Percentiles rank a stretch among this genome's conserved stretches.
These are phyloP conservation scores for Gossypium laxum DNA, from an alignment of 441 rosid species.

Conservation along the genomic window DNA sequence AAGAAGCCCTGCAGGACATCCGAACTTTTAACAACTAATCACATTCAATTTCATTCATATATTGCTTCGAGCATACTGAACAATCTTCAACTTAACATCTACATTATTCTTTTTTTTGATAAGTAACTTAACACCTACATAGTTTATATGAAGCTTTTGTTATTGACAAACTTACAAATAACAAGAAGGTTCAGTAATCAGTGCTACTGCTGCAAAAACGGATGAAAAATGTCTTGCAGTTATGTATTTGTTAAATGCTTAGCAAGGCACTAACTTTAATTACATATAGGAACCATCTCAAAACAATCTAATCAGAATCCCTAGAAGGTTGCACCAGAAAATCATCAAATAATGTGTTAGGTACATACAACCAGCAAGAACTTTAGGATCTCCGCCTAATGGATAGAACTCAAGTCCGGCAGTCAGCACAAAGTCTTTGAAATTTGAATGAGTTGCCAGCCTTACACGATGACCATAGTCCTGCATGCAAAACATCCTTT, in stretches of 20 bases:
- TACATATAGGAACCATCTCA: background rate
- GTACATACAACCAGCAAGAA: constrained; percentile 92
- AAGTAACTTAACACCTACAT: background rate
- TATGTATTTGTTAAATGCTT: background rate
- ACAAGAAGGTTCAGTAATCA: background rate
- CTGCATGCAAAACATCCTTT: constrained; percentile 36
- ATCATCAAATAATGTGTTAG: constrained; percentile 18
- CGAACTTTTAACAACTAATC: background rate
- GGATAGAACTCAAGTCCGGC: constrained; percentile 95
- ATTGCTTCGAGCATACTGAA: background rate
- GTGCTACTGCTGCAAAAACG: constrained; percentile 5
- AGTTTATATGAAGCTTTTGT: background rate
- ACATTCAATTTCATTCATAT: constrained; percentile 1
- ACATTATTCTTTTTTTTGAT: background rate
- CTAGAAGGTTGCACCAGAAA: background rate
- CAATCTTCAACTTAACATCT: background rate
- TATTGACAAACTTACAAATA: background rate
- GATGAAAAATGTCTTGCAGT: background rate
- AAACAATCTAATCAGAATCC: constrained; percentile 6
- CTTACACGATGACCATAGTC: constrained; percentile 98
- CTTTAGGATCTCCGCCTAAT: constrained; percentile 94
- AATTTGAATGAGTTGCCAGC: constrained; percentile 91
- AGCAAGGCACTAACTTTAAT: background rate
- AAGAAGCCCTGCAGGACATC: constrained; percentile 14
- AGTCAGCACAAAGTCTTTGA: constrained; percentile 91